phyloP scores from a whole-genome alignment of 1,284 basidiomycete genomes.

The Mycena citricolor region DNA sequence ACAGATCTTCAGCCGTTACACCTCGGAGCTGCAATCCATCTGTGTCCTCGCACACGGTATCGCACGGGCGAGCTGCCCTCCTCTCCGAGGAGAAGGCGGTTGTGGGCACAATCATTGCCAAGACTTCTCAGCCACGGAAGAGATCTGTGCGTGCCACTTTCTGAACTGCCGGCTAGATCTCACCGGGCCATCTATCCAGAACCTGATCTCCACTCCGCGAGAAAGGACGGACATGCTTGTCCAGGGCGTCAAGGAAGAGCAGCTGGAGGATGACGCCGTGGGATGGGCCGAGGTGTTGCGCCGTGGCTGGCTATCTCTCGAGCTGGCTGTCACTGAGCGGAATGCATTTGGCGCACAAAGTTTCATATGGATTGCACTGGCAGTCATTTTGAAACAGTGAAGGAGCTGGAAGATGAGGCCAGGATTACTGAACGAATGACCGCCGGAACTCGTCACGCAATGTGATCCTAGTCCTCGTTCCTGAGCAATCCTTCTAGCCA shows the following conservation, averaged over 20 bases:
- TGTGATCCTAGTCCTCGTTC: no score
- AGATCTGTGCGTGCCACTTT: no score
- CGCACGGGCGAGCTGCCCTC: constrained; percentile 38
- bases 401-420: constrained; percentile 34
- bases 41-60: constrained; percentile 50
- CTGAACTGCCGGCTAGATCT: no score
- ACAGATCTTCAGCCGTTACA: constrained; percentile 45
- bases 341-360: constrained; percentile 56
- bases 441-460: no score
- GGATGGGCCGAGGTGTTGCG: constrained; percentile 39
- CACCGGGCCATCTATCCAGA: no score
- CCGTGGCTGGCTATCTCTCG: constrained; percentile 54
- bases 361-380: constrained; percentile 60
- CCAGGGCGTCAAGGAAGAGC: constrained; percentile 44
- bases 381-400: constrained; percentile 46
- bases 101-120: constrained; percentile 61
- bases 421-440: no score
- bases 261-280: constrained; percentile 46
- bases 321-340: constrained; percentile 37
- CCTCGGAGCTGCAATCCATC: constrained; percentile 46
- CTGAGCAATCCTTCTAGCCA: no score
- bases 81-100: constrained; percentile 63
- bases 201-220: constrained; percentile 51
- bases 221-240: constrained; percentile 55
- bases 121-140: constrained; percentile 54